These are phyloP conservation scores for Microdochium paspali DNA, from an alignment of 2,329 filamentous ascomycete genomes.

Conservation along the genomic window DNA sequence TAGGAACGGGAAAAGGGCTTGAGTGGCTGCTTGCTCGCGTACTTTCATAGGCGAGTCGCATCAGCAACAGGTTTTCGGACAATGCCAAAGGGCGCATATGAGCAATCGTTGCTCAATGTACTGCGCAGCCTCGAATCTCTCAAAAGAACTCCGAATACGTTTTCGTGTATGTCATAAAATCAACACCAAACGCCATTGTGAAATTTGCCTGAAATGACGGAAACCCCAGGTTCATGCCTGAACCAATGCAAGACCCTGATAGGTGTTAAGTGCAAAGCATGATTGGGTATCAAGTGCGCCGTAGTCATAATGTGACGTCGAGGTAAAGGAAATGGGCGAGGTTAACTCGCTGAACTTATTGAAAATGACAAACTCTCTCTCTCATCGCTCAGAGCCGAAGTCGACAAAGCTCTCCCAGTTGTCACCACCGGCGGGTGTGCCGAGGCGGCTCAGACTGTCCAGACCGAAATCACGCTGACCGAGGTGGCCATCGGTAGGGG, in stretches of 20 bases:
- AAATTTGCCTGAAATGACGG: not conserved
- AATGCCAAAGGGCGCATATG: no score
- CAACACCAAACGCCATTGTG: not conserved
- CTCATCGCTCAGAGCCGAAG: constrained; percentile 14
- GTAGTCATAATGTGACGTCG: not conserved
- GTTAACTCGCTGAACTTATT: not conserved
- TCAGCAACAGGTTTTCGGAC: no score
- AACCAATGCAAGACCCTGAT: not conserved
- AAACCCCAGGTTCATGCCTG: not conserved
- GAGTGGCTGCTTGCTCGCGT: no score
- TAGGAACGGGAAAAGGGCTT: no score
- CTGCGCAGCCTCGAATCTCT: no score
- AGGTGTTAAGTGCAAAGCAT: not conserved
- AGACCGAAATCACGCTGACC: not conserved
- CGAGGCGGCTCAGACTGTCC: not conserved
- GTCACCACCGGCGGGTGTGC: not conserved
- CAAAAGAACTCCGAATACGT: no score
- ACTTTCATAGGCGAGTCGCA: no score
- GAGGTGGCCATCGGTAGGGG: not conserved
- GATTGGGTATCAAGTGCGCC: not conserved
- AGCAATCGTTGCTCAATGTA: no score
- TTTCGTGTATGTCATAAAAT: no score
- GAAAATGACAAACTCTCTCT: constrained; percentile 7
- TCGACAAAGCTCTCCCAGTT: constrained; percentile 19
- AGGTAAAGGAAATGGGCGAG: not conserved